These are phyloP conservation scores for Trichoderma endophyticum DNA, from an alignment of 2,329 filamentous ascomycete genomes.

Conservation along the genomic window DNA sequence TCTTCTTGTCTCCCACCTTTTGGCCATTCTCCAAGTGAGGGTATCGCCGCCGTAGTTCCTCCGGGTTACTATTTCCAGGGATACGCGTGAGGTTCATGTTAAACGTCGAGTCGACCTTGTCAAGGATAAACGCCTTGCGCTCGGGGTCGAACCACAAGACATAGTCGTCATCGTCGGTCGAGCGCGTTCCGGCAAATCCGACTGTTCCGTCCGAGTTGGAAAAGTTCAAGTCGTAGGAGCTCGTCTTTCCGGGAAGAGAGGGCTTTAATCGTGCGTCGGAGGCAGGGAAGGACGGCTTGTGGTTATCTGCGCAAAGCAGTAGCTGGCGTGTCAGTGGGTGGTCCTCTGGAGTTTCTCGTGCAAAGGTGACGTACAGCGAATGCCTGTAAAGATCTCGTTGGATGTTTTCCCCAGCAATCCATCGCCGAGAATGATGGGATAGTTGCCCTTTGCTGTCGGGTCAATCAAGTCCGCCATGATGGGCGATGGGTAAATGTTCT, in stretches of 20 bases:
- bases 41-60: conserved; percentile 63
- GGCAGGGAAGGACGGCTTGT: conserved; percentile 54
- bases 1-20: conserved; percentile 28
- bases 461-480: conserved; percentile 47
- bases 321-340: conserved; percentile 11
- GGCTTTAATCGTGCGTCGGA: conserved; percentile 52
- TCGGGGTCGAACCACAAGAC: conserved; percentile 73
- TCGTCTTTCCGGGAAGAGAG: conserved; percentile 45
- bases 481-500: background rate
- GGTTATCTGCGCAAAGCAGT: conserved; percentile 50
- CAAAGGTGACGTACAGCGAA: conserved; percentile 48
- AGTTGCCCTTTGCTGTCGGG: conserved; percentile 58
- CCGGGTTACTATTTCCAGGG: conserved; percentile 61
- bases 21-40: conserved; percentile 55
- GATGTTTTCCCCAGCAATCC: conserved; percentile 54
- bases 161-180: conserved; percentile 55
- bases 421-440: conserved; percentile 62
- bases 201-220: conserved; percentile 56
- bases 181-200: conserved; percentile 58
- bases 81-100: conserved; percentile 79
- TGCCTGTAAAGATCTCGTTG: conserved; percentile 58
- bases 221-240: conserved; percentile 55
- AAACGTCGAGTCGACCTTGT: conserved; percentile 76
- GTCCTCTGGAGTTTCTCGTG: background rate
- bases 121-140: conserved; percentile 74